Conservation (phyloP, 768 basidiomycete genomes). For the Pleurotus djamor region DNA sequence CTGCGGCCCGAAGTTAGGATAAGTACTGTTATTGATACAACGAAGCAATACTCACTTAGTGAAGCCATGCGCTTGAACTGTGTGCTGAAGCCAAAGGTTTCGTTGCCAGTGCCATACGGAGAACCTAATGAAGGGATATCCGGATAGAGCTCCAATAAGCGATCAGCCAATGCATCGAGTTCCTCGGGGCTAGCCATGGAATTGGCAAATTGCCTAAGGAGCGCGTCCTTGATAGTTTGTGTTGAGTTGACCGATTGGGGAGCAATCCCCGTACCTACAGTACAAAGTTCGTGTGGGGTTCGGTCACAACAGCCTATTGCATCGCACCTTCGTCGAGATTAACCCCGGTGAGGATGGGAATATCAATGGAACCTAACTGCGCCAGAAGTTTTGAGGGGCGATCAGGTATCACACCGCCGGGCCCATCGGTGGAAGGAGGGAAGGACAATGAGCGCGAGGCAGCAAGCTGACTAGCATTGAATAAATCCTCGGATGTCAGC, state of each 20-base stretch:
- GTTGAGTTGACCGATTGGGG: slow-evolving; percentile 19
- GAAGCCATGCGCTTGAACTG: slow-evolving; percentile 27
- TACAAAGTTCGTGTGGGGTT: too few species aligned
- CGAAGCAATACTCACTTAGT: slow-evolving; percentile 10
- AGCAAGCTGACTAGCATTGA: slow-evolving; percentile 20
- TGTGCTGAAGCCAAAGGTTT: slow-evolving; percentile 36
- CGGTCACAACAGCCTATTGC: too few species aligned
- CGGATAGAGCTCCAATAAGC: slow-evolving; percentile 36
- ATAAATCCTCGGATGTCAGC: slow-evolving; percentile 23
- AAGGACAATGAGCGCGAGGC: slow-evolving; percentile 24
- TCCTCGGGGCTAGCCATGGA: slow-evolving; percentile 17
- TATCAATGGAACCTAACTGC: slow-evolving; percentile 26
- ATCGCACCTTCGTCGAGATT: slow-evolving; percentile 40
- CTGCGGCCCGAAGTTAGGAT: not conserved
- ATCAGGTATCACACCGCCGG: slow-evolving; percentile 33
- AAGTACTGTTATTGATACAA: not conserved
- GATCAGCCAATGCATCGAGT: slow-evolving; percentile 18
- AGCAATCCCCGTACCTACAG: slow-evolving; percentile 32
- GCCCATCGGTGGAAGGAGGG: slow-evolving; percentile 36
- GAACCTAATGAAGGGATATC: slow-evolving; percentile 37
- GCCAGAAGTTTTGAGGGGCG: slow-evolving; percentile 29
- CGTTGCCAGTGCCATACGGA: slow-evolving; percentile 42
- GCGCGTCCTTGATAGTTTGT: slow-evolving; percentile 17
- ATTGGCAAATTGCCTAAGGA: slow-evolving; percentile 22
- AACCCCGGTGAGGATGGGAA: slow-evolving; percentile 44